Percentiles rank a stretch among this genome's conserved stretches.
These are phyloP conservation scores for Starmera dryadoides DNA, from an alignment of 805 yeast species.

Conservation along the genomic window DNA sequence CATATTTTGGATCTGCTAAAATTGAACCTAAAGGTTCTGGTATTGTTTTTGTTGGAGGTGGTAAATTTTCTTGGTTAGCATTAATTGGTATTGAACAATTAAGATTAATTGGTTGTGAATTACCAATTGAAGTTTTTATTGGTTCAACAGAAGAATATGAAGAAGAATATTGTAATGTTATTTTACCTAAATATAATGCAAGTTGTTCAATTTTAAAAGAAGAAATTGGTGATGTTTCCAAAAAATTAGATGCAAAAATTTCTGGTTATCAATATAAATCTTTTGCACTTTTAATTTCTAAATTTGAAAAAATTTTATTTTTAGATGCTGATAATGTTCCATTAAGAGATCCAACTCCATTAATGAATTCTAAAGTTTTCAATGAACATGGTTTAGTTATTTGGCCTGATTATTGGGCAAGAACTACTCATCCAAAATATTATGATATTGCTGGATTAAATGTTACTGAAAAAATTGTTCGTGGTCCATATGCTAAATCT, in stretches of 20 bases:
- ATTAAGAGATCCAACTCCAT: slow-evolving; percentile 45
- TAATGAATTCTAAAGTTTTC: slow-evolving; percentile 38
- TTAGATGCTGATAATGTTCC: slow-evolving; percentile 72
- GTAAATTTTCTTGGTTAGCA: slow-evolving; percentile 64
- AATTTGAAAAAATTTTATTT: slow-evolving; percentile 61
- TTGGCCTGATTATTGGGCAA: slow-evolving; percentile 71
- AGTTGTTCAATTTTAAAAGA: slow-evolving; percentile 56
- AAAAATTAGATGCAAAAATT: slow-evolving; percentile 37
- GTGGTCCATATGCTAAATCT: slow-evolving; percentile 24
- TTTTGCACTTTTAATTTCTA: slow-evolving; percentile 59
- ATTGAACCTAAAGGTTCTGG: slow-evolving; percentile 37
- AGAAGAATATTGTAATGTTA: slow-evolving; percentile 50
- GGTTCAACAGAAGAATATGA: slow-evolving; percentile 63
- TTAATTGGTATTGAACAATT: slow-evolving; percentile 54
- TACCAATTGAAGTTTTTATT: slow-evolving; percentile 69
- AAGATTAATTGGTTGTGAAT: slow-evolving; percentile 49
- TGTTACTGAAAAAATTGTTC: slow-evolving; percentile 27
- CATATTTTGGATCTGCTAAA: slow-evolving; percentile 21
- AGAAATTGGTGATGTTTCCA: slow-evolving; percentile 44
- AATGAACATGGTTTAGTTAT: slow-evolving; percentile 36
- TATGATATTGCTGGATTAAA: slow-evolving; percentile 41
- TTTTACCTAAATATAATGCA: slow-evolving; percentile 54
- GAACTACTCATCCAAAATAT: slow-evolving; percentile 56
- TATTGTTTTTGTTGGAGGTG: slow-evolving; percentile 70
- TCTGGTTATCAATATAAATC: slow-evolving; percentile 60